Evolutionary conservation across 78 protist species (phyloP).

Genomic region (Protostelium mycophagum): DNA sequence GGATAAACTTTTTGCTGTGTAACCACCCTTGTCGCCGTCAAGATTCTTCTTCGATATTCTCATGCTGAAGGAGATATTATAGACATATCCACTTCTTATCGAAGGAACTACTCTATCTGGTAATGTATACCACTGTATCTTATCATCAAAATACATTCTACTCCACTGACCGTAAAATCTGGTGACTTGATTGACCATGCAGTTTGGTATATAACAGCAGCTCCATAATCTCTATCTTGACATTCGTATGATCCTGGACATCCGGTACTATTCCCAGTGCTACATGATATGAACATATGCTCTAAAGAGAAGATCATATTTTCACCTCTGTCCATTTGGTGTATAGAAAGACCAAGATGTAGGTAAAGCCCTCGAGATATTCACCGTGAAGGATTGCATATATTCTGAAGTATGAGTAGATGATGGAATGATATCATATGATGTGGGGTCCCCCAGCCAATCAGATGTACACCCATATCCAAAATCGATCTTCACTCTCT

Average conservation of each 20-base stretch:
- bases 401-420: too few relatives aligned
- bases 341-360: not conserved
- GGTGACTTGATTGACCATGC: not conserved
- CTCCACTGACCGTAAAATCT: not conserved
- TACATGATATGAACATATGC: not conserved
- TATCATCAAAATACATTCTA: not conserved
- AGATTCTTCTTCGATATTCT: not conserved
- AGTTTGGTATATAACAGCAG: not conserved
- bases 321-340: not conserved
- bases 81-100: not conserved
- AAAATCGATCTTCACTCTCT: too few relatives aligned
- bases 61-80: not conserved
- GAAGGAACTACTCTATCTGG: not conserved
- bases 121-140: not conserved
- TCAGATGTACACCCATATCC: too few relatives aligned
- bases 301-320: not conserved
- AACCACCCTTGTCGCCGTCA: not conserved
- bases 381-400: too few relatives aligned
- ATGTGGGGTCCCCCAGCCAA: too few relatives aligned
- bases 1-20: not conserved
- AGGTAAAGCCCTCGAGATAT: not conserved
- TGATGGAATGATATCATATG: too few relatives aligned
- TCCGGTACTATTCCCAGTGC: not conserved
- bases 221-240: not conserved
- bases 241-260: not conserved